Evolutionary conservation across 2,329 filamentous ascomycete genomes (phyloP).

Genomic region (Didymella glomerata): DNA sequence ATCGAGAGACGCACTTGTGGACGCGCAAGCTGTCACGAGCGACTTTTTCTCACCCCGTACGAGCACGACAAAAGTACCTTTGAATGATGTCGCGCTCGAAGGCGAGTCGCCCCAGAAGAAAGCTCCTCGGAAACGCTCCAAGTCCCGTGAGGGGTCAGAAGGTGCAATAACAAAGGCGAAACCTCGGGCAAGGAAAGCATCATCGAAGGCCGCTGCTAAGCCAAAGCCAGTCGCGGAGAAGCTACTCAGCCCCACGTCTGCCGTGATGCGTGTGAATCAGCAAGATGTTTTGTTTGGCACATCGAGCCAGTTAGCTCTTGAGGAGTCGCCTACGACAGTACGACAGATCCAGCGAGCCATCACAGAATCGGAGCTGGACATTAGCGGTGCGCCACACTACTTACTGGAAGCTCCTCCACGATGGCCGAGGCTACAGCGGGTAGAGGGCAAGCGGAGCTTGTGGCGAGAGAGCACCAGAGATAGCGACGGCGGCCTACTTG

Average conservation of each 20-base stretch:
- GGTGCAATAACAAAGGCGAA: slow-evolving; percentile 29
- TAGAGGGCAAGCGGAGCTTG: slow-evolving; percentile 35
- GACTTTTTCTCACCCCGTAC: slow-evolving; percentile 38
- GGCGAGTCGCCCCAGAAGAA: slow-evolving; percentile 26
- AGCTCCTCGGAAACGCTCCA: slow-evolving; percentile 33
- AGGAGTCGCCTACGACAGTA: slow-evolving; percentile 49
- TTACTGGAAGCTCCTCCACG: slow-evolving; percentile 5
- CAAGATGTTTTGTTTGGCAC: slow-evolving; percentile 54
- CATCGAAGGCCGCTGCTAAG: slow-evolving; percentile 39
- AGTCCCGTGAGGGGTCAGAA: slow-evolving; percentile 30
- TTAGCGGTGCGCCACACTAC: background rate
- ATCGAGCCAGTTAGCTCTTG: slow-evolving; percentile 51
- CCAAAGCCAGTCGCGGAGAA: slow-evolving; percentile 44
- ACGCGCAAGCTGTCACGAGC: slow-evolving; percentile 22
- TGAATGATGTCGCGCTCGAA: slow-evolving; percentile 33
- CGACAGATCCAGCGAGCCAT: slow-evolving; percentile 49
- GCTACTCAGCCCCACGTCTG: slow-evolving; percentile 49
- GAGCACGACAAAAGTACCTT: slow-evolving; percentile 34
- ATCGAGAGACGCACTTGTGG: slow-evolving; percentile 16
- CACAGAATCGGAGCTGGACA: slow-evolving; percentile 45
- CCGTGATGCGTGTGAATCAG: slow-evolving; percentile 33
- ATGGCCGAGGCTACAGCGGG: slow-evolving; percentile 32
- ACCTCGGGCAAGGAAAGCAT: slow-evolving; percentile 37
- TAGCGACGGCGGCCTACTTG: slow-evolving; percentile 41
- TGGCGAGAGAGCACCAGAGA: slow-evolving; percentile 49